Evolutionary conservation across 306 rosid species (phyloP), one percentile per base, ranked within the genome.

Genomic region (Vachellia pachyceras): DNA sequence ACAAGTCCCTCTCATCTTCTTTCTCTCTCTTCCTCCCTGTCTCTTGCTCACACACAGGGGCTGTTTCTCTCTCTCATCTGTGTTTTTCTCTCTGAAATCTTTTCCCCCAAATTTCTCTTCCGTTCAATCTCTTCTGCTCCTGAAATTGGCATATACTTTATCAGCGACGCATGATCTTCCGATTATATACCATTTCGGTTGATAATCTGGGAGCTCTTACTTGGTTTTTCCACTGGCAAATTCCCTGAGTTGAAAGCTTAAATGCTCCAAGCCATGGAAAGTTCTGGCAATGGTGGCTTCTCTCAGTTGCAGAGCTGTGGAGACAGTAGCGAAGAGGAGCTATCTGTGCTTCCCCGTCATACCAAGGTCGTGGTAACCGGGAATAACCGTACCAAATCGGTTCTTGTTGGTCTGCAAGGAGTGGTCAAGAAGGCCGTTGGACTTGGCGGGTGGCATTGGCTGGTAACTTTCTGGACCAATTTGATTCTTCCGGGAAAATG

Each of bases 401-500:
- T 91, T 10, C 95, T 91, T 20, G 95, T 91, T 25, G 95, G 95
- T 25, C 91, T 91, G 3, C 90, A 83, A 46, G 95, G 95, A 6
- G 95, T 91, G 25, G 95, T 91, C 22, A 91, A 91, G 88, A 91
- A 91, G 82, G 95, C 95, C 65, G 95, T 91, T 8, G 95, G 95
- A 0, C 77, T 91, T 29, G 95, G 95, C 68, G 95, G 95, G 9
- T 91, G 95, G 95, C 95, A 91, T 89, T 91, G 95, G 95, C 95
- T 91, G 91, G 95, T 91, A 86, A 81, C 75, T 88, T 29, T 46
- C 25, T 60, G 17, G 18, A 12, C 54, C 73, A 41, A 33, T 78
- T 80, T 76, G 67, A 33, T 54, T 46, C 73, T 76, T 6, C 22
- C 46, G 2, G 33, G 37, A 73, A 73, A 82, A 73, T 82, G 50